phyloP scores from a whole-genome alignment of 305 asterid species.

The Fraxinus velutina region DNA sequence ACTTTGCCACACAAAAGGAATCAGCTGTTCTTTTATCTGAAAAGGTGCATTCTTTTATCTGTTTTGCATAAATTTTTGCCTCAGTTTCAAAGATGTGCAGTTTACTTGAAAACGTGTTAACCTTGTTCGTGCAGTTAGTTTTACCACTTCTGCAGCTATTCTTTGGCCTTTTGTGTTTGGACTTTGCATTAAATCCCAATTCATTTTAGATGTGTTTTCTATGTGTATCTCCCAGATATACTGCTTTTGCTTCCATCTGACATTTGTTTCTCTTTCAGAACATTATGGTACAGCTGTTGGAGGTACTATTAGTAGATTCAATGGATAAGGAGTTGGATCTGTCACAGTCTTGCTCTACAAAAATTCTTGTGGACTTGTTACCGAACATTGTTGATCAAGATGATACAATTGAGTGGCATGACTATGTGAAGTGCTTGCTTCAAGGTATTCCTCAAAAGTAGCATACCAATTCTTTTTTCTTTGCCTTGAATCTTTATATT shows the following conservation, averaged over 20 bases:
- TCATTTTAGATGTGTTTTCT: slow-evolving; percentile 14
- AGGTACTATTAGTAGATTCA: slow-evolving; percentile 62
- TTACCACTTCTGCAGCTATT: slow-evolving; percentile 4
- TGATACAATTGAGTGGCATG: slow-evolving; percentile 50
- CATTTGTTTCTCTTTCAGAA: slow-evolving; percentile 44
- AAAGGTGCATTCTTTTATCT: background rate
- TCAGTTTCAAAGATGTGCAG: background rate
- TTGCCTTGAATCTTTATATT: slow-evolving; percentile 3
- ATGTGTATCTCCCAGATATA: slow-evolving; percentile 5
- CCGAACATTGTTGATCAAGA: slow-evolving; percentile 47
- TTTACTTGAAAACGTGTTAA: background rate
- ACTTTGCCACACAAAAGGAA: slow-evolving; percentile 3
- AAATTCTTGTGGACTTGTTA: slow-evolving; percentile 47
- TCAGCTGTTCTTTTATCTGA: background rate
- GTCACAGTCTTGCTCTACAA: slow-evolving; percentile 41
- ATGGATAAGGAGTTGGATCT: slow-evolving; percentile 63
- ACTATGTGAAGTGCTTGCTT: slow-evolving; percentile 57
- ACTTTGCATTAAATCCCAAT: background rate
- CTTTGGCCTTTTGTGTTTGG: background rate
- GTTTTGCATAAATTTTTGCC: background rate
- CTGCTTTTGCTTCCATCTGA: slow-evolving; percentile 22
- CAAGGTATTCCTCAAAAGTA: slow-evolving; percentile 58
- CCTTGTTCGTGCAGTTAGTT: slow-evolving; percentile 4
- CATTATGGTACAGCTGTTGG: slow-evolving; percentile 62
- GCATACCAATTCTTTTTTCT: slow-evolving; percentile 12